Percentiles rank a stretch among this genome's conserved stretches.
These are phyloP conservation scores for Mycena alexandri DNA, from an alignment of 768 basidiomycete genomes.

Conservation along the genomic window DNA sequence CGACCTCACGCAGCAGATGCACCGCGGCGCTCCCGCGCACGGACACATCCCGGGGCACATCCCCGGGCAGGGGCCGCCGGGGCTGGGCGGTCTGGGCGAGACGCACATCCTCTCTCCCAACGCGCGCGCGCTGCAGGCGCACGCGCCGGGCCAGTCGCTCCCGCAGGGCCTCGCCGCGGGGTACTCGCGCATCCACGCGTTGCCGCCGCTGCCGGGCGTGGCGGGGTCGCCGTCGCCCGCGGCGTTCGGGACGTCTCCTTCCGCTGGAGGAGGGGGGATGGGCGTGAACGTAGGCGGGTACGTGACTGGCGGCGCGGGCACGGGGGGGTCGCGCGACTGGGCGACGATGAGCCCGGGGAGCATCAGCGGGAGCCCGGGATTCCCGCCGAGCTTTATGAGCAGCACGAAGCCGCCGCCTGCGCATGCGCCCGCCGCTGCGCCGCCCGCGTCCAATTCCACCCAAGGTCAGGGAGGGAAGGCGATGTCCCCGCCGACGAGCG, in stretches of 20 bases:
- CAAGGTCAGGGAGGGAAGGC: slow-evolving; percentile 24
- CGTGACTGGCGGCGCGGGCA: not conserved
- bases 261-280: slow-evolving; percentile 22
- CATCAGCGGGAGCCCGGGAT: slow-evolving; percentile 29
- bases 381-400: slow-evolving; percentile 29
- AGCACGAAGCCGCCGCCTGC: slow-evolving; percentile 10
- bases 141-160: slow-evolving; percentile 91
- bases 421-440: too few relatives aligned
- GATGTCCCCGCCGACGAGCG: slow-evolving; percentile 37
- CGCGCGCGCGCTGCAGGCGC: slow-evolving; percentile 84
- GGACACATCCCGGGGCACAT: slow-evolving; percentile 9
- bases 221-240: slow-evolving; percentile 46
- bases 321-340: slow-evolving; percentile 34
- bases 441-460: too few relatives aligned
- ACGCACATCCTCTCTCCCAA: slow-evolving; percentile 70
- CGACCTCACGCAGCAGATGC: slow-evolving; percentile 56
- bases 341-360: slow-evolving; percentile 35
- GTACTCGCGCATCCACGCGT: slow-evolving; percentile 89
- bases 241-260: slow-evolving; percentile 42
- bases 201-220: slow-evolving; percentile 58
- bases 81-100: slow-evolving; percentile 61
- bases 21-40: slow-evolving; percentile 26
- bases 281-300: slow-evolving; percentile 30
- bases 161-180: slow-evolving; percentile 95
- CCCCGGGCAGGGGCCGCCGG: slow-evolving; percentile 46